phyloP scores from a whole-genome alignment of 2,329 filamentous ascomycete genomes.

The Xylaria sp. region DNA sequence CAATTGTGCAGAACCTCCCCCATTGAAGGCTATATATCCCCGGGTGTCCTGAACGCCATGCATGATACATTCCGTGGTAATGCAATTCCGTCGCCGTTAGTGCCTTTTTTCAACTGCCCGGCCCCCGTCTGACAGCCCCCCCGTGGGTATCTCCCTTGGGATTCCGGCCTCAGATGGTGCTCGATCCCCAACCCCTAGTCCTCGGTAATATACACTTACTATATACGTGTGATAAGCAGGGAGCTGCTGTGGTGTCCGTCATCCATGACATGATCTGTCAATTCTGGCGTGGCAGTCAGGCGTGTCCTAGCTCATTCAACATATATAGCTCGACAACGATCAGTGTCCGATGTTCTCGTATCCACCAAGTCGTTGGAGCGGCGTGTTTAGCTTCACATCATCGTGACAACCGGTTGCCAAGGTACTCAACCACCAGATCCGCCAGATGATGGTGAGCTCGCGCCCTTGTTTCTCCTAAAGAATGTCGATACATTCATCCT shows the following conservation, averaged over 20 bases:
- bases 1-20: slow-evolving; percentile 17
- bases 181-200: slow-evolving; percentile 1
- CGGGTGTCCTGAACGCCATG: slow-evolving; percentile 32
- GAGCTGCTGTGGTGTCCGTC: not conserved
- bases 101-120: slow-evolving; percentile 10
- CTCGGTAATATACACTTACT: slow-evolving; percentile 24
- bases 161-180: not conserved
- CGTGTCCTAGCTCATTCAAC: not conserved
- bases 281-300: not conserved
- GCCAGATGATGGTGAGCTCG: slow-evolving; percentile 38
- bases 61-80: slow-evolving; percentile 33
- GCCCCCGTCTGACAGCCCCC: not conserved
- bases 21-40: slow-evolving; percentile 13
- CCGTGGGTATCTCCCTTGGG: not conserved
- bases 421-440: slow-evolving; percentile 25
- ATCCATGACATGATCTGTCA: slow-evolving; percentile 2
- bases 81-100: slow-evolving; percentile 18
- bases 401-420: slow-evolving; percentile 7
- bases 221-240: slow-evolving; percentile 16
- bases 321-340: slow-evolving; percentile 8
- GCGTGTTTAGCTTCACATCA: slow-evolving; percentile 1
- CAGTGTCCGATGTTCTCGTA: slow-evolving; percentile 3
- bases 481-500: slow-evolving; percentile 63
- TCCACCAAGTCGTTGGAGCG: not conserved
- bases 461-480: slow-evolving; percentile 56